A percentile compares a stretch with the other conserved stretches of the same genome.
phyloP scores from a whole-genome alignment of 768 basidiomycete genomes.

The Paxillus involutus region DNA sequence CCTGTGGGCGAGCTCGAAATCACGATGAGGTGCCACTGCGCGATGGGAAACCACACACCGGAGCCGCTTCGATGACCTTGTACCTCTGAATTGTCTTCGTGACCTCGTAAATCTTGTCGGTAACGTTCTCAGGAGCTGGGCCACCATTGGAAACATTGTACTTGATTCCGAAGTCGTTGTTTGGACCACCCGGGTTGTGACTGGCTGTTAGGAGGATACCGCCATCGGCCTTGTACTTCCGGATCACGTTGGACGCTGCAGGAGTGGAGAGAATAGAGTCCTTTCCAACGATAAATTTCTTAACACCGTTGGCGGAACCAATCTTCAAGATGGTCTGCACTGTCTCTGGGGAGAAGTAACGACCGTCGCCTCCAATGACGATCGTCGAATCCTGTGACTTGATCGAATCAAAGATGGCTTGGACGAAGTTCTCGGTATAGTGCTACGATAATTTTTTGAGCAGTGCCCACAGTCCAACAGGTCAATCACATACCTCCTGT shows the following conservation, averaged over 20 bases:
- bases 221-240: slow-evolving; percentile 94
- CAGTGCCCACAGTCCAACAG: slow-evolving; percentile 1
- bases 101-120: slow-evolving; percentile 91
- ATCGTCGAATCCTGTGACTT: slow-evolving; percentile 76
- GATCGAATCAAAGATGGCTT: slow-evolving; percentile 91
- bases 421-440: slow-evolving; percentile 99
- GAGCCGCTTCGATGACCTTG: slow-evolving; percentile 75
- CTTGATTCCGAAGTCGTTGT: slow-evolving; percentile 99
- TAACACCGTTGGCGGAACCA: slow-evolving; percentile 91
- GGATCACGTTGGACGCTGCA: slow-evolving; percentile 93
- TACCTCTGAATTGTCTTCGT: slow-evolving; percentile 86
- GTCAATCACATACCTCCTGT: slow-evolving; percentile 67
- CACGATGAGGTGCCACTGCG: neutral
- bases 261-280: slow-evolving; percentile 94
- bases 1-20: slow-evolving; percentile 36
- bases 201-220: slow-evolving; percentile 96
- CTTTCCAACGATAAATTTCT: slow-evolving; percentile 89
- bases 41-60: slow-evolving; percentile 48
- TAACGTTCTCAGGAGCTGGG: slow-evolving; percentile 94
- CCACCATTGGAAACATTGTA: slow-evolving; percentile 98
- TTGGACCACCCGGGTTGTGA: slow-evolving; percentile 98
- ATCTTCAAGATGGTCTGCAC: slow-evolving; percentile 93
- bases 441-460: slow-evolving; percentile 52
- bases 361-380: slow-evolving; percentile 97
- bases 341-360: slow-evolving; percentile 83